Evolutionary conservation across 1,284 basidiomycete genomes (phyloP).

Genomic region (Mixia osmundae): DNA sequence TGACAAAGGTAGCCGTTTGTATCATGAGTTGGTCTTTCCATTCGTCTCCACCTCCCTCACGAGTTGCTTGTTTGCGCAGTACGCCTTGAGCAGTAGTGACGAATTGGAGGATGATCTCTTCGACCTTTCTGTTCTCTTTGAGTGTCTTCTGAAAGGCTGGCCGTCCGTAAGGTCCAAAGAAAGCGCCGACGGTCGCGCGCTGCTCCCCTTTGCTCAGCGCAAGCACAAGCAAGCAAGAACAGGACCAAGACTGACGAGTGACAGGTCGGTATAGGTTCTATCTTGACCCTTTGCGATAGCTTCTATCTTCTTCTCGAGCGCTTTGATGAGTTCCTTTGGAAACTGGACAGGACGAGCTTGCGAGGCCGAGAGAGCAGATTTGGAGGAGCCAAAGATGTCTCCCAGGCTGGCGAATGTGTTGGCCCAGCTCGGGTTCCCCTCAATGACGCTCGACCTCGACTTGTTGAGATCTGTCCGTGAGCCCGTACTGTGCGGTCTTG

Average conservation of each 20-base stretch:
- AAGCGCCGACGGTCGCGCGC: constrained; percentile 64
- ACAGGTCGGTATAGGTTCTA: constrained; percentile 55
- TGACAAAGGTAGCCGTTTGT: constrained; percentile 68
- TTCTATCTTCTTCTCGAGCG: constrained; percentile 61
- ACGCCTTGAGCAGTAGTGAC: constrained; percentile 59
- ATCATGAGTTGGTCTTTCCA: constrained; percentile 84
- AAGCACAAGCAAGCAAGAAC: too few relatives aligned
- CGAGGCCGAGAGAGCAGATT: too few relatives aligned
- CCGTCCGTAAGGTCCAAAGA: constrained; percentile 48
- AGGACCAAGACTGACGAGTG: constrained; percentile 64
- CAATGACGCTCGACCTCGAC: background rate
- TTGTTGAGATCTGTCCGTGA: too few relatives aligned
- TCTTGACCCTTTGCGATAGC: constrained; percentile 80
- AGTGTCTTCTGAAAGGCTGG: constrained; percentile 63
- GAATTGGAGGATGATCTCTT: constrained; percentile 88
- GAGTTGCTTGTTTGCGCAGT: constrained; percentile 60
- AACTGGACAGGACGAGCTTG: constrained; percentile 57
- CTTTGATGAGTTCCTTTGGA: constrained; percentile 73
- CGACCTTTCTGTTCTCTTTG: constrained; percentile 88
- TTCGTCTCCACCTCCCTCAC: constrained; percentile 46
- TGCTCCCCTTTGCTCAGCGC: too few relatives aligned
- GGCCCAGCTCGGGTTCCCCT: background rate
- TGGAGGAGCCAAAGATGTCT: constrained; percentile 35
- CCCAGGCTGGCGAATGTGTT: constrained; percentile 24
- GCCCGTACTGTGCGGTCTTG: too few relatives aligned